Conservation (phyloP, 768 basidiomycete genomes). For the Suillus luteus region DNA sequence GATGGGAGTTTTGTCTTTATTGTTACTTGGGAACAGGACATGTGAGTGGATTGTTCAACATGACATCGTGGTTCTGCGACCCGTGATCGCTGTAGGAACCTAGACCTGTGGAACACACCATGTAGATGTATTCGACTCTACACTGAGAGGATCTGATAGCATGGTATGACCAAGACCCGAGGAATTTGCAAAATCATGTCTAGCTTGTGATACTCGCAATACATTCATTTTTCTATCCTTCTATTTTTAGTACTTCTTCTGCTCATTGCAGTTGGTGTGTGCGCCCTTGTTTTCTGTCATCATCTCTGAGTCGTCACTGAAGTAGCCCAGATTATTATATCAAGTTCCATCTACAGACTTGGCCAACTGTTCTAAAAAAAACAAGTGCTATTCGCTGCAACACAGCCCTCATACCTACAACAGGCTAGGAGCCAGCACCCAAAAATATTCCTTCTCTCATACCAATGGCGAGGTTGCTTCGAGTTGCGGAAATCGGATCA, state of each 20-base stretch:
- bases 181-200: constrained; percentile 32
- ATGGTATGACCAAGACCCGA: constrained; percentile 26
- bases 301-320: not conserved
- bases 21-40: constrained; percentile 41
- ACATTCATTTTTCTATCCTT: constrained; percentile 16
- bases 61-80: not conserved
- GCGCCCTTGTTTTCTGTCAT: not conserved
- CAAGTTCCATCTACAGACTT: constrained; percentile 37
- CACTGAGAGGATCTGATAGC: constrained; percentile 11
- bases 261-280: constrained; percentile 35
- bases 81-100: constrained; percentile 29
- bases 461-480: constrained; percentile 32
- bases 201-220: constrained; percentile 26
- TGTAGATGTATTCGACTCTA: constrained; percentile 20
- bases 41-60: constrained; percentile 19
- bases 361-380: constrained; percentile 12
- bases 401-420: constrained; percentile 32
- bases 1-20: constrained; percentile 31
- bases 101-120: constrained; percentile 38
- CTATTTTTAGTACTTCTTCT: constrained; percentile 30
- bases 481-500: not conserved
- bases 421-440: constrained; percentile 28
- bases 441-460: constrained; percentile 35
- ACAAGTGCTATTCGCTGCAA: constrained; percentile 38
- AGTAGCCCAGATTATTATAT: constrained; percentile 28